phyloP scores from a whole-genome alignment of 257 asterid genomes.

The Scutellaria minor region DNA sequence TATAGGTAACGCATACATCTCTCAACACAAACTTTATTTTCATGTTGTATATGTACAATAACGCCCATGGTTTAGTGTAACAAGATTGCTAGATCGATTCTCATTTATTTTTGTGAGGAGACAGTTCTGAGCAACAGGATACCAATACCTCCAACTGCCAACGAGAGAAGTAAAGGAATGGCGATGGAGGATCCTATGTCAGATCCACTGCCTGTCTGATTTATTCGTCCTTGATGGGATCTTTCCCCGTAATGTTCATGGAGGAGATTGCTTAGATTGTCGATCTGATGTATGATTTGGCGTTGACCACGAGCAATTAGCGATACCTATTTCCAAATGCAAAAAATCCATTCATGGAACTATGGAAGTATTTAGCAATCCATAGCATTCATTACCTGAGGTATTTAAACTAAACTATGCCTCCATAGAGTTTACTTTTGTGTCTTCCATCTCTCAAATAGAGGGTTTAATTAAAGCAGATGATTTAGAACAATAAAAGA shows the following conservation, averaged over 20 bases:
- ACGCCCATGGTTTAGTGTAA: not conserved
- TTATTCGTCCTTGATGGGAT: conserved; percentile 51
- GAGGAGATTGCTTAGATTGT: conserved; percentile 70
- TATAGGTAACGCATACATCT: not conserved
- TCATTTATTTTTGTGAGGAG: conserved; percentile 50
- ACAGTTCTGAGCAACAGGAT: conserved; percentile 58
- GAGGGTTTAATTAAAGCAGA: conserved; percentile 10
- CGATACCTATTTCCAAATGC: conserved; percentile 56
- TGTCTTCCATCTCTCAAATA: not conserved
- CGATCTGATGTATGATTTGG: conserved; percentile 86
- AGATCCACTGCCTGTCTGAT: conserved; percentile 32
- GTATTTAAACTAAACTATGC: not conserved
- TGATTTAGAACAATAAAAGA: conserved; percentile 11
- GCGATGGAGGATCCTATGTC: conserved; percentile 53
- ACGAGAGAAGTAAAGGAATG: conserved; percentile 58
- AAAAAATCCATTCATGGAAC: conserved; percentile 3
- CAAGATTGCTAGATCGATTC: not conserved
- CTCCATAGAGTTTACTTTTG: not conserved
- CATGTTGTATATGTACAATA: conserved; percentile 22
- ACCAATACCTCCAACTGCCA: conserved; percentile 79
- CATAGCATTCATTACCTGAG: not conserved
- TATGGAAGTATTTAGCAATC: not conserved
- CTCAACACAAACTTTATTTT: not conserved
- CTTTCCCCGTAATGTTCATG: conserved; percentile 67
- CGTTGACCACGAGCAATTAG: conserved; percentile 80